phyloP scores from a whole-genome alignment of 176 grass and related monocot species.

The Poa annua region DNA sequence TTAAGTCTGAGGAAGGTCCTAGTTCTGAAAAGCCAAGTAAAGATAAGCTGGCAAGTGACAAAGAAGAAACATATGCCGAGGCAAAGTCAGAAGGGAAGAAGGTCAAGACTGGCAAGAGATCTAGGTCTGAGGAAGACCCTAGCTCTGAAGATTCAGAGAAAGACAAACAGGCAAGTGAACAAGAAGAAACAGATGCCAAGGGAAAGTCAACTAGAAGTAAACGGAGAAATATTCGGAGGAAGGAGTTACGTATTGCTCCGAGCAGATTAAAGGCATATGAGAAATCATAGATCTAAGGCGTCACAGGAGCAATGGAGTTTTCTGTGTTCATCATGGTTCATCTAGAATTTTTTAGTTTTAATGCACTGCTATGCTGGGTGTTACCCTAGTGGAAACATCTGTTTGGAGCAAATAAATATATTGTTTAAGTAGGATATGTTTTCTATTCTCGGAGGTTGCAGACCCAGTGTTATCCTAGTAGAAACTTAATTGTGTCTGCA shows the following conservation, averaged over 20 bases:
- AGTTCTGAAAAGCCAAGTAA: conserved; percentile 50
- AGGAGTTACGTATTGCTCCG: conserved; percentile 58
- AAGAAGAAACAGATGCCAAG: conserved; percentile 51
- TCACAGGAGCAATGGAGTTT: conserved; percentile 62
- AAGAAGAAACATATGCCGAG: conserved; percentile 41
- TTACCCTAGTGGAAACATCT: neutral
- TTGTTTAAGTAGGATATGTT: neutral
- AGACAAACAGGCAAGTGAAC: conserved; percentile 33
- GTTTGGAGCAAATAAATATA: conserved; percentile 3
- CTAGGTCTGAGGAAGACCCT: conserved; percentile 34
- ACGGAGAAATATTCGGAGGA: conserved; percentile 56
- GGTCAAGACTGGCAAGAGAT: conserved; percentile 50
- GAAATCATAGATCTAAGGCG: conserved; percentile 47
- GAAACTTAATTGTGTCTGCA: conserved; percentile 1
- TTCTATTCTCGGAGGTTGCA: neutral
- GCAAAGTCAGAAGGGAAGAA: conserved; percentile 54
- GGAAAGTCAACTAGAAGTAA: conserved; percentile 60
- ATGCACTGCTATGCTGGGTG: conserved; percentile 15
- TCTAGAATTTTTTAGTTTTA: conserved; percentile 30
- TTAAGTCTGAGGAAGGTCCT: conserved; percentile 33
- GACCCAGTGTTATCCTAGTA: neutral
- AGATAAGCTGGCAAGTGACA: conserved; percentile 33
- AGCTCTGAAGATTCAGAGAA: conserved; percentile 50
- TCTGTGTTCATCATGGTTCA: conserved; percentile 12
- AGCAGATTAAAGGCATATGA: conserved; percentile 64